Conservation (phyloP, 2,329 filamentous ascomycete species). For the Sporothrix brunneoviolacea region DNA sequence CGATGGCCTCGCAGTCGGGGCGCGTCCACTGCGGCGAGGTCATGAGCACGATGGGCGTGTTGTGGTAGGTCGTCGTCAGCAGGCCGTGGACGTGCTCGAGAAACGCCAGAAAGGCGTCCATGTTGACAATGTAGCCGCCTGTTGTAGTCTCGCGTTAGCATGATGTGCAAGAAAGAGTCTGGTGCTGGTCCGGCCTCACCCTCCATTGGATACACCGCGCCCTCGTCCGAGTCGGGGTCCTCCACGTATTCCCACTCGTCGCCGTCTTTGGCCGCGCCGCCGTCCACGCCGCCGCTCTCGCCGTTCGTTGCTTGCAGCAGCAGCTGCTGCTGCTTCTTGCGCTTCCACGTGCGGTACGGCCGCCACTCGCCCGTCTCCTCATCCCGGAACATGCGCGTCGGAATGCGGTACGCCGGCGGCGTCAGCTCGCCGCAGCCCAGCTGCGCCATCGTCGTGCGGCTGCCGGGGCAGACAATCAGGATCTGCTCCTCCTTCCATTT, state of each 20-base stretch:
- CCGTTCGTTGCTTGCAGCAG: not conserved
- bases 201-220: slow-evolving; percentile 76
- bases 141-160: too few relatives aligned
- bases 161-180: too few relatives aligned
- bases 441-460: slow-evolving; percentile 84
- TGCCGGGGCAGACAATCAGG: slow-evolving; percentile 72
- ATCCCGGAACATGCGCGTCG: slow-evolving; percentile 92
- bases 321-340: slow-evolving; percentile 39
- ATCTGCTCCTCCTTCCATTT: slow-evolving; percentile 61
- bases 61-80: slow-evolving; percentile 87
- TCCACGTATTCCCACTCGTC: slow-evolving; percentile 72
- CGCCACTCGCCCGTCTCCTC: slow-evolving; percentile 66
- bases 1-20: slow-evolving; percentile 77
- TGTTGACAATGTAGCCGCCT: slow-evolving; percentile 79
- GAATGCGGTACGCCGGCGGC: slow-evolving; percentile 76
- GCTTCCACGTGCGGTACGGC: slow-evolving; percentile 70
- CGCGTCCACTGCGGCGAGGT: slow-evolving; percentile 85
- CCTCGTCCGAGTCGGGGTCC: slow-evolving; percentile 79
- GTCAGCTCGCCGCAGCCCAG: slow-evolving; percentile 86
- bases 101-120: slow-evolving; percentile 89
- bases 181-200: too few relatives aligned
- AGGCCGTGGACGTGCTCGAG: slow-evolving; percentile 86
- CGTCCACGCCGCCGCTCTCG: slow-evolving; percentile 32
- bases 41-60: slow-evolving; percentile 89
- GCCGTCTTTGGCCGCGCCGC: slow-evolving; percentile 32